These are phyloP conservation scores for Anacardium occidentale DNA, from an alignment of 345 rosid species.

Conservation along the genomic window DNA sequence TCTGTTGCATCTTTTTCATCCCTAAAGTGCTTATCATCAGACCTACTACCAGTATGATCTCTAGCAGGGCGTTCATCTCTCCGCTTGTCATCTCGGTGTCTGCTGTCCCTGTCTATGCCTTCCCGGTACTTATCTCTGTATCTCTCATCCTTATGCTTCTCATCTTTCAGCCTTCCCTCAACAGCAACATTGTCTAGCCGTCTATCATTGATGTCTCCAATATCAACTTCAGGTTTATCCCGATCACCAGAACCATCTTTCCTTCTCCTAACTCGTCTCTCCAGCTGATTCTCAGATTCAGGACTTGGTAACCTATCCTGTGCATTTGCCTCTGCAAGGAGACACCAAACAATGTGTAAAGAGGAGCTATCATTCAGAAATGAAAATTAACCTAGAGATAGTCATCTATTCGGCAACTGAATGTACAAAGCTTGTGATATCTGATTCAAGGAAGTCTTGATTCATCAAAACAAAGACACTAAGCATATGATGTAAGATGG, in stretches of 20 bases:
- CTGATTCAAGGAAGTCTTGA: neutral
- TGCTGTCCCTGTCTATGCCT: constrained; percentile 53
- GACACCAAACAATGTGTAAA: constrained; percentile 23
- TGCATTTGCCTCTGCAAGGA: constrained; percentile 49
- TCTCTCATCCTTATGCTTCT: constrained; percentile 60
- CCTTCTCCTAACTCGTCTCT: constrained; percentile 63
- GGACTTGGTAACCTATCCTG: constrained; percentile 46
- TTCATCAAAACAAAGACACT: neutral
- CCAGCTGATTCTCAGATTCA: constrained; percentile 53
- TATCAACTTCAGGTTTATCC: constrained; percentile 61
- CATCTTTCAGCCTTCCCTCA: constrained; percentile 64
- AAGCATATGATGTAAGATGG: neutral
- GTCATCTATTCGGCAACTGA: neutral
- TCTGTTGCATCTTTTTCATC: constrained; percentile 54
- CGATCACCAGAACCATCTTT: constrained; percentile 57
- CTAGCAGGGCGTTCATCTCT: constrained; percentile 60
- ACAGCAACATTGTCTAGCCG: constrained; percentile 51
- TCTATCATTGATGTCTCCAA: constrained; percentile 48
- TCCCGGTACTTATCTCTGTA: constrained; percentile 54
- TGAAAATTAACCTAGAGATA: constrained; percentile 1
- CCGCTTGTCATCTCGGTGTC: constrained; percentile 56
- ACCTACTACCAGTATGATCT: constrained; percentile 51
- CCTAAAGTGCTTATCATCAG: constrained; percentile 53
- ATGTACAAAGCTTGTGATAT: neutral
- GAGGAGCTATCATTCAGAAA: constrained; percentile 7